Base-by-base conservation (phyloP, 495 filamentous ascomycete species). In the Cryomyces minteri region DNA sequence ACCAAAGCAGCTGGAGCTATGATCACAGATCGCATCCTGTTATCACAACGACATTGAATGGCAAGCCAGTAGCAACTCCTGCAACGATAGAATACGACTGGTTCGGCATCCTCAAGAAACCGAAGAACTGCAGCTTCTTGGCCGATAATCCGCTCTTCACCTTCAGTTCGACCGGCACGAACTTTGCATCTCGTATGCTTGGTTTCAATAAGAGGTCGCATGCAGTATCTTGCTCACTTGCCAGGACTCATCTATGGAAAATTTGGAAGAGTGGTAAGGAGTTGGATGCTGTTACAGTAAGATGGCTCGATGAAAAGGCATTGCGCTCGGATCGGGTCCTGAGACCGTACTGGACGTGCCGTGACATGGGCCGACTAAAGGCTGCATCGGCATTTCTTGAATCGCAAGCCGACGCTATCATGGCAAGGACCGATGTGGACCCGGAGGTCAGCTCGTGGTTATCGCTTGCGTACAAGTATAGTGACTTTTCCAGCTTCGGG, bases 401-500 rank as follows among this genome's bases (percentile, higher is more conserved):
- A 31, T 55, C 66, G 10, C 62, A 69, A 30, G 71, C 69, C 6
- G 74, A 79, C 54, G 64, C 67, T 6, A 66, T 80, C 50, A 72
- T 74, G 54, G 71, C 75, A 6, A 75, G 69, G 44, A 69, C 74
- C 7, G 76, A 80, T 49, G 56, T 80, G 12, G 72, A 76, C 39
- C 70, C 71, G 51, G 67, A 69, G 43, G 70, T 72, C 43, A 76
- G 63, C 46, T 69, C 62, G 45, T 78, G 70, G 71, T 76, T 63
- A 30, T 67, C 74, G 0, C 57, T 80, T 2, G 75, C 76, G 5
- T 67, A 77, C 51, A 79, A 77, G 53, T 63, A 74, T 6, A 70
- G 70, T 28, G 76, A 80, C 59, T 58, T 79, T 8, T 72, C 73
- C 57, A 73, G 71, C 51, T 79, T 80, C 53, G 75, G 76, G 18